Evolutionary conservation across 2,329 filamentous ascomycete genomes (phyloP).

Genomic region (Cordyceps cateniannulata): DNA sequence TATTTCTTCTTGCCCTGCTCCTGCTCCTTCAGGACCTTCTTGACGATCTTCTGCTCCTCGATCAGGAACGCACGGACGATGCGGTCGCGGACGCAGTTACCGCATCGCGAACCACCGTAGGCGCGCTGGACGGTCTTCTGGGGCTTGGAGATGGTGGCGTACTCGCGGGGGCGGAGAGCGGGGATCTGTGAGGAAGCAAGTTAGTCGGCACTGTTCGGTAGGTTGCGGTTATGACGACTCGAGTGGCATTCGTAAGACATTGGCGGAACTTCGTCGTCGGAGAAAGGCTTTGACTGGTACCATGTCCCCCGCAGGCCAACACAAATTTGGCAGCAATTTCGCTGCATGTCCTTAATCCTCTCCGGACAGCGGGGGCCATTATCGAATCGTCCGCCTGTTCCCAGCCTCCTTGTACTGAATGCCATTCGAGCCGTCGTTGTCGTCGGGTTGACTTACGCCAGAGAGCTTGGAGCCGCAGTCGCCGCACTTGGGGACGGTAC

Average conservation of each 20-base stretch:
- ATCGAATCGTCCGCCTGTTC: background rate
- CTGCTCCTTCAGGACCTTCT: constrained; percentile 99
- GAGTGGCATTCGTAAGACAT: constrained; percentile 6
- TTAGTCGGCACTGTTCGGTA: background rate
- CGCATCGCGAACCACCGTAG: constrained; percentile 97
- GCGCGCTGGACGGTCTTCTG: constrained; percentile 99
- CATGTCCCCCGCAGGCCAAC: background rate
- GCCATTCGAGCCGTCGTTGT: constrained; percentile 4
- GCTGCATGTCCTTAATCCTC: background rate
- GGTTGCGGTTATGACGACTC: background rate
- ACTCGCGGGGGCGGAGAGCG: constrained; percentile 96
- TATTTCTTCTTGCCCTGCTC: constrained; percentile 68
- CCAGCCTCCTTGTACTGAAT: background rate
- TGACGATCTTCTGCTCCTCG: constrained; percentile 99
- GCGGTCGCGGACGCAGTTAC: constrained; percentile 96
- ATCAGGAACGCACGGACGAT: constrained; percentile 98
- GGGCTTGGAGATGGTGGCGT: constrained; percentile 92
- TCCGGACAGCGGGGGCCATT: background rate
- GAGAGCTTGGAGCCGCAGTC: constrained; percentile 97
- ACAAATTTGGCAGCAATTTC: constrained; percentile 2
- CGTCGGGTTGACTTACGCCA: constrained; percentile 66
- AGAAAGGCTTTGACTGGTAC: background rate
- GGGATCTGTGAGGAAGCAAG: constrained; percentile 59
- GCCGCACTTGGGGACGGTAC: constrained; percentile 96
- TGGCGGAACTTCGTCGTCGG: background rate